Base-by-base conservation (phyloP, 345 rosid species). In the Lepidium didymum region DNA sequence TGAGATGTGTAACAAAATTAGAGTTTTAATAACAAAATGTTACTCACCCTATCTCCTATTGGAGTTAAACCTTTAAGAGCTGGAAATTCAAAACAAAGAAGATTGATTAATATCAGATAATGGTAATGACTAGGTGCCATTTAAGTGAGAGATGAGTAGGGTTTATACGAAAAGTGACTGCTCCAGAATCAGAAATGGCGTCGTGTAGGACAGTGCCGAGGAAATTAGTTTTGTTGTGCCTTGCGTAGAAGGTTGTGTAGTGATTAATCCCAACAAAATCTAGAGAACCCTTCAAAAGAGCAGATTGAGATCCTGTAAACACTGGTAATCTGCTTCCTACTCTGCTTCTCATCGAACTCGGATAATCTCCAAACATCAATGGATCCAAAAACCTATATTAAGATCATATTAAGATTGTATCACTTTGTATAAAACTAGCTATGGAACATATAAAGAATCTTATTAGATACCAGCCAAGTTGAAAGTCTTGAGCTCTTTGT, bases 221-320 rank as follows among this genome's bases (percentile, higher is more conserved):
- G 42, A 78, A 15, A 59, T 45, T 66, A 1, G 80, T 58, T 23
- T 60, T 6, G 51, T 82, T 83, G 54, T 73, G 68, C 50, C 65
- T 72, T 19, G 90, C 97, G 51, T 90, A 94, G 43, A 34, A 88
- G 1, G 97, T 90, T 33, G 99, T 94, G 72, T 94, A 94, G 70
- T 94, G 99, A 72, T 94, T 94, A 36, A 94, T 88, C 52, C 99
- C 99, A 10, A 94, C 88, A 62, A 90, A 94, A 70, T 94, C 99
- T 56, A 87, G 52, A 8, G 99, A 94, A 27, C 95, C 96, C 78
- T 91, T 90, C 0, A 87, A 46, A 45, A 94, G 77, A 62, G 78
- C 56, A 21, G 88, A 73, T 57, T 94, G 85, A 31, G 84, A 77
- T 56, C 29, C 33, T 3, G 96, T 74, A 80, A 94, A 87, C 44